These are phyloP conservation scores for Miscanthus lutarioriparius DNA, from an alignment of 176 grass and related monocot species.

Conservation along the genomic window DNA sequence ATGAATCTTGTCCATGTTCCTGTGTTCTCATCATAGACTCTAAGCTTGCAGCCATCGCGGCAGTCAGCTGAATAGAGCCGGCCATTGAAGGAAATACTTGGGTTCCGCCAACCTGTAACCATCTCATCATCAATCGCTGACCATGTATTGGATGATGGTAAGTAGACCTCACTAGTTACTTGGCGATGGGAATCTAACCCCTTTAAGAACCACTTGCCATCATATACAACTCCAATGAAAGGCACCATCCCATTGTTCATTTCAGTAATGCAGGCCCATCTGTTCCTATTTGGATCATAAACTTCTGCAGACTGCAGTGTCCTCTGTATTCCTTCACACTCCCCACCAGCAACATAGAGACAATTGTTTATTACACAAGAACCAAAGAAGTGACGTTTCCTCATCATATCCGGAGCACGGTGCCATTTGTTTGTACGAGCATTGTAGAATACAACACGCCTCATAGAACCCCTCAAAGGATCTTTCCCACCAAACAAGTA, in stretches of 20 bases:
- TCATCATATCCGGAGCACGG: constrained; percentile 84
- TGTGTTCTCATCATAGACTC: constrained; percentile 63
- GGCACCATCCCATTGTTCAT: constrained; percentile 91
- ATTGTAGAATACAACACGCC: constrained; percentile 86
- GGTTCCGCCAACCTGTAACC: constrained; percentile 84
- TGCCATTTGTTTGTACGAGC: constrained; percentile 94
- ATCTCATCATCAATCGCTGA: constrained; percentile 59
- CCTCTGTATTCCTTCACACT: constrained; percentile 82
- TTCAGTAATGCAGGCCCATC: constrained; percentile 73
- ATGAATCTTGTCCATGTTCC: constrained; percentile 70
- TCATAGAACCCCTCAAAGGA: constrained; percentile 77
- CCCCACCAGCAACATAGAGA: constrained; percentile 83
- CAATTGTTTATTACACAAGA: constrained; percentile 88
- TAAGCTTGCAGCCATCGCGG: constrained; percentile 80
- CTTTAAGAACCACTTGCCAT: constrained; percentile 81
- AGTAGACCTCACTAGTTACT: constrained; percentile 66
- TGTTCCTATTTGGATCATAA: constrained; percentile 79
- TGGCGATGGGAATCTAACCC: constrained; percentile 70
- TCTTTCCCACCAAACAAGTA: constrained; percentile 94
- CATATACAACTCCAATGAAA: constrained; percentile 82
- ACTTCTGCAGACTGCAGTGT: constrained; percentile 73
- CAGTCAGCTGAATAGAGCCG: constrained; percentile 72
- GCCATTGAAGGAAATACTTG: constrained; percentile 71
- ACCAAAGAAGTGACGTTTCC: constrained; percentile 85
- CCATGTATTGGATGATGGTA: constrained; percentile 59